Percentiles rank a stretch among this genome's conserved stretches.
These are phyloP conservation scores for Cyclotella baltica DNA, from an alignment of 108 stramenopile species.

Conservation along the genomic window DNA sequence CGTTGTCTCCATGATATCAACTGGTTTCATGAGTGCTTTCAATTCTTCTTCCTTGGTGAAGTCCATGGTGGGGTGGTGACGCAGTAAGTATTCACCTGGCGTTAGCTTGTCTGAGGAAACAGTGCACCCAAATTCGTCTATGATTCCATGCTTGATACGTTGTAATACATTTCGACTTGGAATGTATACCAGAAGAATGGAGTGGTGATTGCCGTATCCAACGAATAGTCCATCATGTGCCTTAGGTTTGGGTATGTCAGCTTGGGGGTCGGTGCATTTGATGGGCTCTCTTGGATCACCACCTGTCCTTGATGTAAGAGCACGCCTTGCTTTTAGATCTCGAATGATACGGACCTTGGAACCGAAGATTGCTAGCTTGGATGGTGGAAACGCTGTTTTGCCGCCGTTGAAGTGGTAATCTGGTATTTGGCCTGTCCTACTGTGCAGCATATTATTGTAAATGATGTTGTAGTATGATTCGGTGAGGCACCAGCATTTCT, in stretches of 20 bases:
- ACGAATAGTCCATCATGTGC: background rate
- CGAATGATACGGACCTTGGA: background rate
- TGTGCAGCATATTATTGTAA: background rate
- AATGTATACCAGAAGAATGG: background rate
- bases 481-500: background rate
- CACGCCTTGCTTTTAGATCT: background rate
- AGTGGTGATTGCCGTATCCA: background rate
- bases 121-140: slow-evolving; percentile 2
- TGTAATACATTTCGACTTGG: background rate
- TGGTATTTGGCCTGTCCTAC: background rate
- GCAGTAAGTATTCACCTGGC: background rate
- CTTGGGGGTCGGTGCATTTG: background rate
- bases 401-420: background rate
- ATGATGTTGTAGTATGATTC: background rate
- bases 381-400: background rate
- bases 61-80: background rate
- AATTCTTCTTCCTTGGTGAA: background rate
- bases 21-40: background rate
- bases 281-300: slow-evolving; percentile 1
- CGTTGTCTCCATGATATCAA: background rate
- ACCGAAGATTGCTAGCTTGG: background rate
- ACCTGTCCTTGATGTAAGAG: background rate
- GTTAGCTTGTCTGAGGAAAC: background rate
- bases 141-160: background rate
- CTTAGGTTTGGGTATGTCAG: too few relatives aligned